Evolutionary conservation across 2,329 filamentous ascomycete genomes (phyloP).

Genomic region (Ceratocystis alfenasii): DNA sequence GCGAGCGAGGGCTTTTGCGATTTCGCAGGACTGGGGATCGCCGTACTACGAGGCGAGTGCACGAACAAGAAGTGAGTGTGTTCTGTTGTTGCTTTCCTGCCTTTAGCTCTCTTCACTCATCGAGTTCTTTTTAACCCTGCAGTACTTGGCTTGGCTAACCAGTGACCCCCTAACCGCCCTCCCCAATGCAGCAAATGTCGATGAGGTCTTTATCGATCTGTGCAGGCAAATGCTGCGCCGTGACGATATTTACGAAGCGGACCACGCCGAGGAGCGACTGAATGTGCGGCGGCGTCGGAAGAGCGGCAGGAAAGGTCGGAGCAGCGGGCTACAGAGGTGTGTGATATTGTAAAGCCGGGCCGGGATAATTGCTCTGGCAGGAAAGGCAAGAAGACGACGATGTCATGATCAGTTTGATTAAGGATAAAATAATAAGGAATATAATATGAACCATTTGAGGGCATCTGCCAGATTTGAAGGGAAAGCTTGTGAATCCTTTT

Average conservation of each 20-base stretch:
- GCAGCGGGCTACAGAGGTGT: slow-evolving; percentile 26
- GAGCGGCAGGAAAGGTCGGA: slow-evolving; percentile 26
- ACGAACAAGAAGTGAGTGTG: slow-evolving; percentile 51
- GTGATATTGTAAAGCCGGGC: slow-evolving; percentile 23
- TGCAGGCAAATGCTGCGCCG: slow-evolving; percentile 72
- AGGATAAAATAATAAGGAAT: neutral
- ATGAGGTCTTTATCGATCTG: slow-evolving; percentile 78
- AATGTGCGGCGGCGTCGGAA: slow-evolving; percentile 28
- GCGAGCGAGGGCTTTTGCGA: slow-evolving; percentile 65
- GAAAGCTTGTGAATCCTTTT: neutral
- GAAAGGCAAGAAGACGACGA: neutral
- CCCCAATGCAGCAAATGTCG: slow-evolving; percentile 56
- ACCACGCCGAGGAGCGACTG: slow-evolving; percentile 30
- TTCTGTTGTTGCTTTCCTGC: neutral
- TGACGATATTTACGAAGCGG: slow-evolving; percentile 41
- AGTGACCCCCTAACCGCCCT: neutral
- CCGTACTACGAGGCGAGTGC: slow-evolving; percentile 89
- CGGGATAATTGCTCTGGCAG: neutral
- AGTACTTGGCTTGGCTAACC: neutral
- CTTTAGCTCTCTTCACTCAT: neutral
- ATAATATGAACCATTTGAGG: neutral
- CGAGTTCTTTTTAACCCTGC: neutral
- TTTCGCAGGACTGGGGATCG: slow-evolving; percentile 78
- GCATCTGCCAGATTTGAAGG: too few relatives aligned
- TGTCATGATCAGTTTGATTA: neutral